Evolutionary conservation across 441 rosid genomes (phyloP), one percentile per base, ranked within the genome.

Genomic region (Monsonia emarginata): DNA sequence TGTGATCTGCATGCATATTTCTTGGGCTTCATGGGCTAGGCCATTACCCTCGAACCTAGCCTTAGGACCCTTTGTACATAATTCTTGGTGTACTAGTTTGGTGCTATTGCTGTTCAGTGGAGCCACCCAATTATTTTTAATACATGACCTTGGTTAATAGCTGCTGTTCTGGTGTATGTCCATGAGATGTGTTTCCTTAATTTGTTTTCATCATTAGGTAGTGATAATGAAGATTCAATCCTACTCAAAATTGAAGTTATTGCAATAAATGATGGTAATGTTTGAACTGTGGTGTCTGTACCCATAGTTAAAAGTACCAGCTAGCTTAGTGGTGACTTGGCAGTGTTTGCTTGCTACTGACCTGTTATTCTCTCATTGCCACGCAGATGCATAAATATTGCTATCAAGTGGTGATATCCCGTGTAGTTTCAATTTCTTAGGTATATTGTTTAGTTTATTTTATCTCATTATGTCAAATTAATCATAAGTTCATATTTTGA

Each of bases 401-500:
- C 30, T 25, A 10, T 9, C 16, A 54, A 22, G 28, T 5, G 1
- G 59, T 9, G 30, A 9, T 57, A 13, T 4, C 61, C 61, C 34
- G 26, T 57, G 19, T 24, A 13, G 34, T 32, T 5, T 57, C 19
- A 27, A 26, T 57, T 9, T 22, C 25, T 13, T 56, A 26, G 4
- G 14, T 27, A 56, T 27, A 27, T 57, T 13, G 31, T 57, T 60
- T 60, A 31, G 34, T 25, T 60, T 60, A 30, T 16, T 30, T 30
- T 60, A 18, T 28, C 1, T 22, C 25, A 14, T 24, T 30, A 7
- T 30, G 63, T 59, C 16, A 40, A 60, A 60, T 60, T n/a, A 14
- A 28, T 30, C 32, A 16, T 16, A 27, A 13, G 5, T 8, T 60
- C 16, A 24, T 16, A 18, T 72, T 58, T 66, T 74, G 79, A 65